Conservation (phyloP, 2,329 filamentous ascomycete genomes). For the Arachnomyces sp. region DNA sequence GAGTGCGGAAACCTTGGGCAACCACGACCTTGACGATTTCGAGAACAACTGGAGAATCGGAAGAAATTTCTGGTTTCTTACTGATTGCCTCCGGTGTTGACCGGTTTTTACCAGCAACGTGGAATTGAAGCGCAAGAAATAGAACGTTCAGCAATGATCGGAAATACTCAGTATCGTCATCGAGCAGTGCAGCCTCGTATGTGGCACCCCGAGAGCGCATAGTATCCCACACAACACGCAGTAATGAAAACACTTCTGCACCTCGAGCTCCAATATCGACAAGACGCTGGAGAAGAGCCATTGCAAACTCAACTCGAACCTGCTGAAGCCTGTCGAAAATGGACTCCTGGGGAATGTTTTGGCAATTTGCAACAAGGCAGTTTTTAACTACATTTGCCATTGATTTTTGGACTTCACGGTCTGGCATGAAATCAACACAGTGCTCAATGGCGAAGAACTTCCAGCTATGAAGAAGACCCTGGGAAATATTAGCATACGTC, state of each 20-base stretch:
- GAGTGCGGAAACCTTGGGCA: conserved; percentile 69
- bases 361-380: conserved; percentile 71
- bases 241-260: conserved; percentile 46
- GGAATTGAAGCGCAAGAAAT: conserved; percentile 66
- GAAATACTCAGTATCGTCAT: conserved; percentile 62
- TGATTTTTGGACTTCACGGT: conserved; percentile 55
- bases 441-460: conserved; percentile 81
- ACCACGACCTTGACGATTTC: conserved; percentile 76
- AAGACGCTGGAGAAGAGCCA: conserved; percentile 74
- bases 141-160: conserved; percentile 76
- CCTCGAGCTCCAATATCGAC: conserved; percentile 49
- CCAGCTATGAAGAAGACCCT: conserved; percentile 82
- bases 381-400: conserved; percentile 68
- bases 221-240: conserved; percentile 55
- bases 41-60: conserved; percentile 55
- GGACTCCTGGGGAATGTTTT: conserved; percentile 62
- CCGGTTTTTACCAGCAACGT: conserved; percentile 29
- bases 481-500: conserved; percentile 19
- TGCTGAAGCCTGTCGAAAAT: conserved; percentile 76
- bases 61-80: conserved; percentile 32
- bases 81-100: conserved; percentile 27
- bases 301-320: conserved; percentile 68
- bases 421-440: conserved; percentile 53
- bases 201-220: conserved; percentile 47
- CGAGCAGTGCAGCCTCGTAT: conserved; percentile 53